phyloP scores from a whole-genome alignment of 2,329 filamentous ascomycete species.

The Cryphonectria carpinicola region DNA sequence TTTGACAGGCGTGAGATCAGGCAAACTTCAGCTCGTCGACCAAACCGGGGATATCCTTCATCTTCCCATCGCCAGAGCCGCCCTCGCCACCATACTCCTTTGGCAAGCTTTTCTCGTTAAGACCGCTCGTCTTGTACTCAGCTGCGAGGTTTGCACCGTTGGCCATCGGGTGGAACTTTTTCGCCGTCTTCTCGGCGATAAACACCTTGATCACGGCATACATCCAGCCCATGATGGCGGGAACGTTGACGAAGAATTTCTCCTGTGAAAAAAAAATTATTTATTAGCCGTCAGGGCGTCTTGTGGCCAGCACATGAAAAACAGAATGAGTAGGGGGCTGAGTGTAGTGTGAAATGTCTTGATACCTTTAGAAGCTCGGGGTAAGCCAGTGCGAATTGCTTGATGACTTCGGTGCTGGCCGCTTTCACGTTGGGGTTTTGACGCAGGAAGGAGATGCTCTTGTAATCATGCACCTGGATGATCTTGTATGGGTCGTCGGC shows the following conservation, averaged over 20 bases:
- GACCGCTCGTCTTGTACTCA: constrained; percentile 59
- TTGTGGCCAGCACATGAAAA: too few species aligned
- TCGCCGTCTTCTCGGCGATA: constrained; percentile 71
- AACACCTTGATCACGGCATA: constrained; percentile 77
- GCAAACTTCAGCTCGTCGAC: constrained; percentile 26
- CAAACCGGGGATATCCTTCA: constrained; percentile 27
- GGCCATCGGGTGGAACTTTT: constrained; percentile 75
- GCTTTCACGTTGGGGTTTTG: constrained; percentile 77
- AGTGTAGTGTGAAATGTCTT: neutral
- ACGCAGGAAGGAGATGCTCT: constrained; percentile 82
- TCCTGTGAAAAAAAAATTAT: constrained; percentile 42
- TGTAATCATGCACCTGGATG: constrained; percentile 92
- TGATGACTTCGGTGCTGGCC: constrained; percentile 79
- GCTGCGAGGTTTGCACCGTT: constrained; percentile 71
- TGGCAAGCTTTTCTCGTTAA: constrained; percentile 67
- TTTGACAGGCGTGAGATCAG: neutral
- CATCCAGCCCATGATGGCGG: constrained; percentile 87
- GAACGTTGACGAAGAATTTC: constrained; percentile 97
- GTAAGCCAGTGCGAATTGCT: constrained; percentile 79
- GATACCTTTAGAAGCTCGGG: constrained; percentile 79
- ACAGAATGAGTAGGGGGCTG: neutral
- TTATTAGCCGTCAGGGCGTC: neutral
- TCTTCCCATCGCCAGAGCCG: constrained; percentile 27
- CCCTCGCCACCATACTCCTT: constrained; percentile 79
- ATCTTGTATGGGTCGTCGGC: constrained; percentile 86